Evolutionary conservation across 2,329 filamentous ascomycete species (phyloP).

Genomic region (Daldinia eschscholtzii): DNA sequence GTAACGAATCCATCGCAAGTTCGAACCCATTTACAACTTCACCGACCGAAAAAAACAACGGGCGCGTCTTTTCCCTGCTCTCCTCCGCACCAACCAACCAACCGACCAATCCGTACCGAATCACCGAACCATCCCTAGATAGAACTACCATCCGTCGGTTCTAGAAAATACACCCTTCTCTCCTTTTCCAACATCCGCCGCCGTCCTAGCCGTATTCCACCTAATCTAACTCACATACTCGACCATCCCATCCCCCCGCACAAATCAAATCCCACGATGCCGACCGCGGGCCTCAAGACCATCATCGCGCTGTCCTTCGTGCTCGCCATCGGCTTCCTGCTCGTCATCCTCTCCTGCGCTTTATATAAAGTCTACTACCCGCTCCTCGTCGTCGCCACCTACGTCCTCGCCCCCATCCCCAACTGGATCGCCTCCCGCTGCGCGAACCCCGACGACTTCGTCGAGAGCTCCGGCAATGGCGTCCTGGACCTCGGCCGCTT

Average conservation of each 20-base stretch:
- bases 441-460: slow-evolving; percentile 94
- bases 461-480: slow-evolving; percentile 83
- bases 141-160: not conserved
- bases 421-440: slow-evolving; percentile 96
- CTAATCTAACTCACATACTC: no score
- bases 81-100: not conserved
- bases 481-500: slow-evolving; percentile 95
- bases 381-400: slow-evolving; percentile 94
- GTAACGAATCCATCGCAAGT: slow-evolving; percentile 26
- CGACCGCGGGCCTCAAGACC: slow-evolving; percentile 93
- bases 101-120: not conserved
- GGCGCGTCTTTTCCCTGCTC: slow-evolving; percentile 16
- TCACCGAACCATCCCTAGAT: not conserved
- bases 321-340: slow-evolving; percentile 97
- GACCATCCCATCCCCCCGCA: no score
- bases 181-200: not conserved
- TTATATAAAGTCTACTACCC: slow-evolving; percentile 96
- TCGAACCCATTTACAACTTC: slow-evolving; percentile 2
- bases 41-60: not conserved
- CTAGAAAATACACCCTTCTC: not conserved
- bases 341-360: slow-evolving; percentile 97
- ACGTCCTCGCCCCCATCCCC: slow-evolving; percentile 90
- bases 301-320: slow-evolving; percentile 99
- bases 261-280: no score
- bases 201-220: not conserved